Conservation (phyloP, 2,329 filamentous ascomycete species). For the Colletotrichum sp. region DNA sequence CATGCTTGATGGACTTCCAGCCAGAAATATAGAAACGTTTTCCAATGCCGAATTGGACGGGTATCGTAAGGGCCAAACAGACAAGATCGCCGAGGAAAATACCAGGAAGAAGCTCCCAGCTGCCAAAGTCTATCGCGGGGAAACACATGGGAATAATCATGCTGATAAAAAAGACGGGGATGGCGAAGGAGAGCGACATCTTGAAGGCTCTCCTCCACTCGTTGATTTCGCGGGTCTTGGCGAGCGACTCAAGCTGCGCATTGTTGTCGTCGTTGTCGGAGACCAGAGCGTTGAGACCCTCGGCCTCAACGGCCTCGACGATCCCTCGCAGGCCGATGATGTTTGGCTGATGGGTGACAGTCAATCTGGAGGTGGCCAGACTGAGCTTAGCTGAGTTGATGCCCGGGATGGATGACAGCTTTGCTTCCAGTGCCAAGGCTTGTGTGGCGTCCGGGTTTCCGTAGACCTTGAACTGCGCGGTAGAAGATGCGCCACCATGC, state of each 20-base stretch:
- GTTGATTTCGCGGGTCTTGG: conserved; percentile 94
- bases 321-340: conserved; percentile 80
- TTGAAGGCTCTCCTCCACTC: conserved; percentile 88
- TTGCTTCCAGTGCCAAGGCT: conserved; percentile 75
- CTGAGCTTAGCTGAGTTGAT: conserved; percentile 77
- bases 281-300: conserved; percentile 87
- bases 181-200: conserved; percentile 78
- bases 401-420: conserved; percentile 69
- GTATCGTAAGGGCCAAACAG: conserved; percentile 84
- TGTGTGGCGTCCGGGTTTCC: conserved; percentile 75
- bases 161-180: conserved; percentile 90
- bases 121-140: conserved; percentile 78
- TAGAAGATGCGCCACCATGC: conserved; percentile 53
- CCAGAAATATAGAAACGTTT: conserved; percentile 92
- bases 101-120: conserved; percentile 69
- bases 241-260: conserved; percentile 91
- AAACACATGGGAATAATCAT: conserved; percentile 94
- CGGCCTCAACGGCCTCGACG: conserved; percentile 81
- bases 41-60: conserved; percentile 95
- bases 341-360: conserved; percentile 73
- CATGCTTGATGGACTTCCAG: conserved; percentile 91
- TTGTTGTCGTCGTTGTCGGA: conserved; percentile 95
- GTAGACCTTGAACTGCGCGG: conserved; percentile 83
- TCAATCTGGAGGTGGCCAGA: conserved; percentile 75
- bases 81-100: conserved; percentile 88